Base-by-base conservation (phyloP, 2,329 filamentous ascomycete genomes). In the Verruconis gallopava region DNA sequence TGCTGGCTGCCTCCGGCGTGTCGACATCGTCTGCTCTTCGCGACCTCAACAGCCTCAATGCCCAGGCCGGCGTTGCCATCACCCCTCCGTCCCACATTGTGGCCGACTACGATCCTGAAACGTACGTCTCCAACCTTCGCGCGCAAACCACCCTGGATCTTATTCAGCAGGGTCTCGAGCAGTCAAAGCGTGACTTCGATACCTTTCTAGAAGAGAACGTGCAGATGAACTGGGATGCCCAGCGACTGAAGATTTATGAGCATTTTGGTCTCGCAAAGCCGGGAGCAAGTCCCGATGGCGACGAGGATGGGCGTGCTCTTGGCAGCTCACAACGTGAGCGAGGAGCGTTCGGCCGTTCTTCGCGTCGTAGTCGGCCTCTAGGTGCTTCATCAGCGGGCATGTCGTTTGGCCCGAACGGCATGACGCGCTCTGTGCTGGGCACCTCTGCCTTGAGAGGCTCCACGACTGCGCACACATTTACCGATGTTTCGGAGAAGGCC, bases 171-270 rank as follows among this genome's bases (percentile, higher is more conserved):
- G 85, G 85, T n/a, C 69, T 96, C 47, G 81, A 89, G 54, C 78
- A 88, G 54, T 91, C 88, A 3, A 80, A 89, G 46, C 77, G 79
- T 43, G 91, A 96, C 55, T 96, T 98, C 57, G 88, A 98, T 58
- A 74, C 76, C 46, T 96, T 94, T 58, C 70, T 98, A 43, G 88
- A 96, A 58, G 88, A 95, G 53, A 93, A 93, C 55, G 79, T 96
- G 38, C 85, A 86, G 21, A 80, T 93, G 67, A 86, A 96, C 59
- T 96, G 91, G 88, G 88, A 95, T 52, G 80, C 82, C 13, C 89
- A 96, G 64, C 80, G 89, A 48, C 85, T 83, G 60, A 79, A 79
- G 50, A 94, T 98, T 49, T 96, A 95, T 62, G 79, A 94, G 54
- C 91, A 98, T 61, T 96, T 98, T 59, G 91, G 91, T 12, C 81